Evolutionary conservation across 441 rosid species (phyloP).

Genomic region (Populus hybrid): DNA sequence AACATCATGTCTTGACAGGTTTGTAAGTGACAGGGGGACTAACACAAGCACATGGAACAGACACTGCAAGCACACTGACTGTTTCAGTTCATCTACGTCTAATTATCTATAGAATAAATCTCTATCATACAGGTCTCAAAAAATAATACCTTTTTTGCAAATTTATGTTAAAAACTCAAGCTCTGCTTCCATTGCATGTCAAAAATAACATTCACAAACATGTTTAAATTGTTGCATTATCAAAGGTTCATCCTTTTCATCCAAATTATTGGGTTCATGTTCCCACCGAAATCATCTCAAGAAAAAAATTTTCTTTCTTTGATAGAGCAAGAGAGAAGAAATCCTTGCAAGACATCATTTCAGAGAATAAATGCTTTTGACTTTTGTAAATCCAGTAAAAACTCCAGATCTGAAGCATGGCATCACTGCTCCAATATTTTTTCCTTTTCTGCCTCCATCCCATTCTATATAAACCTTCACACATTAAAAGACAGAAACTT

Average conservation of each 20-base stretch:
- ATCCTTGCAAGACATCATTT: not conserved
- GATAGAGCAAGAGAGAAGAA: not conserved
- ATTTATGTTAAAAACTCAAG: not conserved
- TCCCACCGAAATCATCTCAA: not conserved
- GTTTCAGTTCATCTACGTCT: not conserved
- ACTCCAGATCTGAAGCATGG: not conserved
- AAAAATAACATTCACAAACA: not conserved
- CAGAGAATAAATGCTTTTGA: not conserved
- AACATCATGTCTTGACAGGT: too few relatives aligned
- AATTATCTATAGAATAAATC: not conserved
- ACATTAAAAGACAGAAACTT: not conserved
- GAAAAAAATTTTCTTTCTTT: too few relatives aligned
- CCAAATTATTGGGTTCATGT: not conserved
- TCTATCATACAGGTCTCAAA: not conserved
- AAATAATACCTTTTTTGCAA: not conserved
- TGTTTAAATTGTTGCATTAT: not conserved
- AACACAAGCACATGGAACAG: too few relatives aligned
- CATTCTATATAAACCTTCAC: not conserved
- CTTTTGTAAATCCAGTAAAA: not conserved
- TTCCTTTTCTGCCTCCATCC: not conserved
- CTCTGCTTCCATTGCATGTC: not conserved
- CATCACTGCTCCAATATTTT: not conserved
- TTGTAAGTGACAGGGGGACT: too few relatives aligned
- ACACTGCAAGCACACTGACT: too few relatives aligned
- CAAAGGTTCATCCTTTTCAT: not conserved